Percentiles rank a stretch among this genome's conserved stretches.
These are phyloP conservation scores for Tricholoma furcatifolium DNA, from an alignment of 768 basidiomycete species.

Conservation along the genomic window DNA sequence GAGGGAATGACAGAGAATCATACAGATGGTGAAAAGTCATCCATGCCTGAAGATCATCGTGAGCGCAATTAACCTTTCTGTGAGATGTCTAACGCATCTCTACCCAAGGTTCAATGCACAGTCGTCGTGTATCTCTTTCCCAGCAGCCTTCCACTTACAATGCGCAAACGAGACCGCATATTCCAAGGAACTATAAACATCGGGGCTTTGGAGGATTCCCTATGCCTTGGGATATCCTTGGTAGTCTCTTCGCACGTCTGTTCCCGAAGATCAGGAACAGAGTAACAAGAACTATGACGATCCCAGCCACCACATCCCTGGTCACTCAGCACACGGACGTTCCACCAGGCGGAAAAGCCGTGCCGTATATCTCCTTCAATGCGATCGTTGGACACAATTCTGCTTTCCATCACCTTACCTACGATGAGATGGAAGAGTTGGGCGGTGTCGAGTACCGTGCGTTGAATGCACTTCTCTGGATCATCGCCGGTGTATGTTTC, in stretches of 20 bases:
- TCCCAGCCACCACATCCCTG: conserved; percentile 68
- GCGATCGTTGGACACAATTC: conserved; percentile 86
- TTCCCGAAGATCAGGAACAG: conserved; percentile 64
- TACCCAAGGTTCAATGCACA: conserved; percentile 15
- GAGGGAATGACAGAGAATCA: conserved; percentile 10
- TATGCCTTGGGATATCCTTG: conserved; percentile 59
- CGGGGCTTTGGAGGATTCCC: conserved; percentile 74
- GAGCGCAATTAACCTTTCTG: neutral
- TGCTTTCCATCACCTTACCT: conserved; percentile 61
- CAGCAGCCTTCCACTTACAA: conserved; percentile 21
- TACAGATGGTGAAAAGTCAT: conserved; percentile 10
- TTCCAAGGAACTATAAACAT: conserved; percentile 31
- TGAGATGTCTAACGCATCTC: neutral
- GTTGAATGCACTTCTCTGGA: conserved; percentile 77
- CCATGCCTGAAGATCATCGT: conserved; percentile 17
- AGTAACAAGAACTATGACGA: conserved; percentile 70
- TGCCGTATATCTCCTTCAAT: conserved; percentile 84
- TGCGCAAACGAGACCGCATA: conserved; percentile 18
- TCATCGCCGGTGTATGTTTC: conserved; percentile 65
- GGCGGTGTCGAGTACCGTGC: conserved; percentile 94
- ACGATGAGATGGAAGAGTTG: conserved; percentile 86
- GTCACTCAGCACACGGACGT: conserved; percentile 39
- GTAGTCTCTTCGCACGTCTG: conserved; percentile 44
- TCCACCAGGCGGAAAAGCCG: conserved; percentile 46
- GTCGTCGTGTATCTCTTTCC: conserved; percentile 17